phyloP scores from a whole-genome alignment of 345 rosid genomes.

The Syzygium grande region DNA sequence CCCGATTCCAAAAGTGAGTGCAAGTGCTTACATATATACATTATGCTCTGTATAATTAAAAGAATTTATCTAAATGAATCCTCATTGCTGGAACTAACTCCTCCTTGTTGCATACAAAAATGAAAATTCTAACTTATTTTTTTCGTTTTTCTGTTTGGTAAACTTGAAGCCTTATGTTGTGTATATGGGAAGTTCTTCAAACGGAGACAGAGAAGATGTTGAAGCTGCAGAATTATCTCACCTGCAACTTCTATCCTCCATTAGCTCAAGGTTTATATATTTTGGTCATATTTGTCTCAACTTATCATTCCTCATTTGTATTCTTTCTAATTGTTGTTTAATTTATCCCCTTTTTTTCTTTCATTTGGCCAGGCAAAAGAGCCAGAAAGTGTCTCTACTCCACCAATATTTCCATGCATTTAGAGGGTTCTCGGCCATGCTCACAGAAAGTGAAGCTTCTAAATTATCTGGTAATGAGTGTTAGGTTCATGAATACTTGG shows the following conservation, averaged over 20 bases:
- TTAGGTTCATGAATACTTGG: neutral
- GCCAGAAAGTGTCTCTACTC: slow-evolving; percentile 21
- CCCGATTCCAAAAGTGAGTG: slow-evolving; percentile 24
- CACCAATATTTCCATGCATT: slow-evolving; percentile 61
- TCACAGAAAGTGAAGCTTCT: slow-evolving; percentile 60
- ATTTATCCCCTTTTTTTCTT: neutral
- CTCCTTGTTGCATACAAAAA: neutral
- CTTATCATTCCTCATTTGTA: neutral
- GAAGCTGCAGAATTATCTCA: slow-evolving; percentile 25
- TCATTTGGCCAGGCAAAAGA: slow-evolving; percentile 25
- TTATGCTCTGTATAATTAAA: neutral
- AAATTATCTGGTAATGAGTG: slow-evolving; percentile 33
- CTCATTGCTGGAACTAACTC: neutral
- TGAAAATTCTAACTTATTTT: neutral
- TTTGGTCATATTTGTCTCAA: neutral
- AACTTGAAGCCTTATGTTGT: slow-evolving; percentile 48
- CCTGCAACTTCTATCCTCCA: slow-evolving; percentile 36
- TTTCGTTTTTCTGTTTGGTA: neutral
- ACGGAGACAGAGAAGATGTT: slow-evolving; percentile 1
- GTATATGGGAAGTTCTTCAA: slow-evolving; percentile 57
- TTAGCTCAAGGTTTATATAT: slow-evolving; percentile 30
- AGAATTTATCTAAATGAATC: neutral
- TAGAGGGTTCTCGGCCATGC: slow-evolving; percentile 77
- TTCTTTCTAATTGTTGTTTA: neutral
- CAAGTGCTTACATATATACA: neutral